A percentile compares a stretch with the other conserved stretches of the same genome.
Evolutionary conservation across 768 basidiomycete genomes (phyloP).

Genomic region (Pleurotus sapidus): DNA sequence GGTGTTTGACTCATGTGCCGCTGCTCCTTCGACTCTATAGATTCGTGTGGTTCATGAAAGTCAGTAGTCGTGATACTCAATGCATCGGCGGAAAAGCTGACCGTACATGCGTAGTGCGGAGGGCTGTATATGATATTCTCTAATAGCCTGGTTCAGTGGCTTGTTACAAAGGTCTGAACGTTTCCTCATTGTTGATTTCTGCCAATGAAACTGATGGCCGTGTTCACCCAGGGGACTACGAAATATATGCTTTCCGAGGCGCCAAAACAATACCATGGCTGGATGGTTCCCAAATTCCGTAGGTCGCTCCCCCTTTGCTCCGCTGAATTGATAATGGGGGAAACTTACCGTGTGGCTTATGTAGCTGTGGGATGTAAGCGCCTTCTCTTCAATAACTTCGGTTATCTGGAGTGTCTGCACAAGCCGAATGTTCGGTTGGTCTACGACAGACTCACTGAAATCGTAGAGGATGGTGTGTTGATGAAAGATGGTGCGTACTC

Average conservation of each 20-base stretch:
- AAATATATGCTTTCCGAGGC: slow-evolving; percentile 36
- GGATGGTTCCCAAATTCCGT: slow-evolving; percentile 51
- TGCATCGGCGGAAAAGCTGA: too few relatives aligned
- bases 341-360: neutral
- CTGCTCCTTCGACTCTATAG: slow-evolving; percentile 29
- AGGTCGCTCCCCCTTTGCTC: slow-evolving; percentile 9
- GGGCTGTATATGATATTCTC: neutral
- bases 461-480: slow-evolving; percentile 39
- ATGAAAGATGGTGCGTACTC: slow-evolving; percentile 31
- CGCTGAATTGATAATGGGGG: neutral
- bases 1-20: slow-evolving; percentile 40
- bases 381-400: slow-evolving; percentile 40
- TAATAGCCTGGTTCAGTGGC: neutral
- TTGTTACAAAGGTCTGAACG: neutral
- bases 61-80: neutral
- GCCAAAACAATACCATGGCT: slow-evolving; percentile 41
- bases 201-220: too few relatives aligned
- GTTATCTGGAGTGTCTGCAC: slow-evolving; percentile 41
- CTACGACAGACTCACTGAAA: slow-evolving; percentile 36
- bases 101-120: too few relatives aligned
- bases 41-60: slow-evolving; percentile 13
- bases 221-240: slow-evolving; percentile 12
- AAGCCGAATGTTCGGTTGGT: slow-evolving; percentile 43
- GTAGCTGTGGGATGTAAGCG: slow-evolving; percentile 54
- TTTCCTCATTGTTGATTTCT: neutral